Percentiles rank a stretch among this genome's conserved stretches.
Conservation (phyloP, 2,329 filamentous ascomycete species). For the Cordyceps cicadae region DNA sequence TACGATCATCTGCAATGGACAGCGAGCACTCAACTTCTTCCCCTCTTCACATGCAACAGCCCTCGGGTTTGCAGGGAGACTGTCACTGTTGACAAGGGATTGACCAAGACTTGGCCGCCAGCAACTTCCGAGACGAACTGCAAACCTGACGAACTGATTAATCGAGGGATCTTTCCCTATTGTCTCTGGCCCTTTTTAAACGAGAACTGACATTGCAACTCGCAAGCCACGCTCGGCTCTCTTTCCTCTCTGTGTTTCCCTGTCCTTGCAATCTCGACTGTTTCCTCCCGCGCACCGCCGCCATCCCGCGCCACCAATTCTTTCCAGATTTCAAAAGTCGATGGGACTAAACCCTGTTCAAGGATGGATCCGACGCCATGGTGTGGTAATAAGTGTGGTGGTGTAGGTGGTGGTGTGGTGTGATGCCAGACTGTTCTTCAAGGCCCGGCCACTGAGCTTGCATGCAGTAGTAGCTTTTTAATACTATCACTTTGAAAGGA, state of each 20-base stretch:
- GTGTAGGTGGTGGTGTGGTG: too few species aligned
- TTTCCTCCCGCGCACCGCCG: not conserved
- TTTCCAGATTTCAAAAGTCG: not conserved
- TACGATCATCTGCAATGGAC: not conserved
- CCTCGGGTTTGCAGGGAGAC: not conserved
- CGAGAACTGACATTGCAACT: not conserved
- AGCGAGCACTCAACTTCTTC: not conserved
- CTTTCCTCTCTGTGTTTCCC: not conserved
- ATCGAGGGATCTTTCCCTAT: too few species aligned
- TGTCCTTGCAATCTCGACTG: not conserved
- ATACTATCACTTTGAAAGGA: too few species aligned
- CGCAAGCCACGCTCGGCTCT: not conserved
- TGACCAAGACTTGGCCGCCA: not conserved
- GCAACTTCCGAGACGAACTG: not conserved
- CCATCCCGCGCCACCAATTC: slow-evolving; percentile 4
- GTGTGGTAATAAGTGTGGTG: slow-evolving; percentile 2
- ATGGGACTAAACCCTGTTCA: slow-evolving; percentile 11
- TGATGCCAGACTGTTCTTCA: not conserved
- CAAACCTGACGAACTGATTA: not conserved
- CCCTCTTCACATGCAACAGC: slow-evolving; percentile 7
- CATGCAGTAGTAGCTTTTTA: not conserved
- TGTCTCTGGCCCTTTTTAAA: not conserved
- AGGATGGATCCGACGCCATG: slow-evolving; percentile 7
- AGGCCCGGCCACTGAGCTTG: not conserved
- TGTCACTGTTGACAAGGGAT: not conserved